Percentiles rank a stretch among this genome's conserved stretches.
phyloP scores from a whole-genome alignment of 495 filamentous ascomycete species.

The Xylaria grammica region DNA sequence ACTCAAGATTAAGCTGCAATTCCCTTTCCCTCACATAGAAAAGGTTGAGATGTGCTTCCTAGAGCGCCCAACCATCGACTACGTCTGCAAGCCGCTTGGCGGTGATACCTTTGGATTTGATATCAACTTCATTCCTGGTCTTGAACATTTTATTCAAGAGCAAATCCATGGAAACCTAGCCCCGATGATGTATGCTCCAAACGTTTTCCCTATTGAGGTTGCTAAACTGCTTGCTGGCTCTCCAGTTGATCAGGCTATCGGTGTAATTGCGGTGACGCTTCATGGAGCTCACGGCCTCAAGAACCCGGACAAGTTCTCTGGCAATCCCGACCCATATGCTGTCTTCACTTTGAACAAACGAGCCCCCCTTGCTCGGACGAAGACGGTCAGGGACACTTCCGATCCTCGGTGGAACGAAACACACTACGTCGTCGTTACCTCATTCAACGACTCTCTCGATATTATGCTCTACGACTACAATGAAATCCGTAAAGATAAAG shows the following conservation, averaged over 20 bases:
- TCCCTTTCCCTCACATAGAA: conserved; percentile 94
- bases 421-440: conserved; percentile 90
- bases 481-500: conserved; percentile 94
- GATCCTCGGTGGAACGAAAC: conserved; percentile 97
- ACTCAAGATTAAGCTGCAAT: conserved; percentile 95
- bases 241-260: conserved; percentile 93
- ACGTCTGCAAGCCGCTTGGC: conserved; percentile 95
- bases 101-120: conserved; percentile 96
- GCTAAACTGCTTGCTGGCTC: conserved; percentile 98
- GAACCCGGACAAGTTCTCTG: conserved; percentile 92
- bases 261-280: conserved; percentile 88
- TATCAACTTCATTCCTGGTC: conserved; percentile 96
- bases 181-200: conserved; percentile 97
- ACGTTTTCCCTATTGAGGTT: conserved; percentile 97
- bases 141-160: conserved; percentile 92
- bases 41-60: conserved; percentile 91
- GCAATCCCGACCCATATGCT: conserved; percentile 91
- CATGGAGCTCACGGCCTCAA: conserved; percentile 90
- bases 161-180: conserved; percentile 90
- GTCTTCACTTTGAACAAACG: conserved; percentile 85
- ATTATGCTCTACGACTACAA: conserved; percentile 91
- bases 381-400: conserved; percentile 79
- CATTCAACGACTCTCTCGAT: conserved; percentile 82
- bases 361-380: conserved; percentile 81
- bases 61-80: conserved; percentile 76